Base-by-base conservation (phyloP, 192 early-diverging fungal species). In the Helicostylum pulchrum region DNA sequence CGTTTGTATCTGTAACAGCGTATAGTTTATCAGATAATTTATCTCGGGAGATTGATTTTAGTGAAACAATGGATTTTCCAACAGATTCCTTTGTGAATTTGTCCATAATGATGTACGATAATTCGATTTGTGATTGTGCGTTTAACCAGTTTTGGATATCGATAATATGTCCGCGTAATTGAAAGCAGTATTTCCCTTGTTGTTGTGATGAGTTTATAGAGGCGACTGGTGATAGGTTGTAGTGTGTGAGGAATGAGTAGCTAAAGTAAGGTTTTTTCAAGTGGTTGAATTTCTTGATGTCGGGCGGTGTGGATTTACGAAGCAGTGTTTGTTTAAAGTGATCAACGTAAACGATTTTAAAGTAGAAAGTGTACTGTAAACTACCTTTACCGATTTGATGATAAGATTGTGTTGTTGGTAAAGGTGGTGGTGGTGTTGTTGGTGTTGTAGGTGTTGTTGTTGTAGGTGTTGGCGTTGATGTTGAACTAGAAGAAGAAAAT, bases 341-440 rank as follows among this genome's bases (percentile, higher is more conserved):
- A 51, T 73, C 71, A 14, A 61, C 65, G 42, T 73, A 60, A 19
- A 67, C 56, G 26, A 73, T 60, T 21, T 50, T 55, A 36, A 73
- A 73, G 42, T 73, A 73, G 20, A 73, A 73, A 2, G 71, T 73
- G 19, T 54, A 67, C 20, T 44, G 45, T 14, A 51, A 62, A 6
- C 52, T 49, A 15, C 71, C 71, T 58, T 56, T 64, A 4, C 71
- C 71, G 19, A 73, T 73, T 36, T 73, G 71, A 31, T 59, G 70
- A 50, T 72, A 72, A 19, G 56, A 49, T 49, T 19, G 36, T 17
- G 32, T 42, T 36, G 23, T 36, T 44, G 39, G 50, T 26, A 15
- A 34, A 39, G 36, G 36, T 39, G 36, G 21, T 31, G 43, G 62
- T 39, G 39, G 26, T 19, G 46, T 11, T n/a, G 17, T 12, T 23